phyloP scores from a whole-genome alignment of 345 rosid species.

The Rhodomyrtus tomentosa region DNA sequence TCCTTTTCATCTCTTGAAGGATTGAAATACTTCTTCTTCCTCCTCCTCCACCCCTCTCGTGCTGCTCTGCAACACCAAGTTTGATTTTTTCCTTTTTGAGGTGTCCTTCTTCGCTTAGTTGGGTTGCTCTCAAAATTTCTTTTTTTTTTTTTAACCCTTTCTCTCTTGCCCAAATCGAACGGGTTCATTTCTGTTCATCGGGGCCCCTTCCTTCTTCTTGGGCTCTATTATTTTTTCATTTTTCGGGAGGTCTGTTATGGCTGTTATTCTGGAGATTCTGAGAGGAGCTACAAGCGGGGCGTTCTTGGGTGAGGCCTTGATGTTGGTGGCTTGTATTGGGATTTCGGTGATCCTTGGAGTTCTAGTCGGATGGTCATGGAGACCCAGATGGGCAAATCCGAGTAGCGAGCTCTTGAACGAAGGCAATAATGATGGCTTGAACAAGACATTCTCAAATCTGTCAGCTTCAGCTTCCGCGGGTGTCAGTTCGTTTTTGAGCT shows the following conservation, averaged over 20 bases:
- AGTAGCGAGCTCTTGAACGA: conserved; percentile 18
- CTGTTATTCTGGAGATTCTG: conserved; percentile 36
- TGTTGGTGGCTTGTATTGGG: conserved; percentile 58
- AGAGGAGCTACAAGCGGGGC: conserved; percentile 24
- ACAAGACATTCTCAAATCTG: not conserved
- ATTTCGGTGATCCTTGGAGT: conserved; percentile 65
- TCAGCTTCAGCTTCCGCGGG: conserved; percentile 1
- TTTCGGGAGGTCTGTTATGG: conserved; percentile 31
- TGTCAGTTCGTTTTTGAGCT: conserved; percentile 10
- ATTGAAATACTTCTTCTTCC: not conserved
- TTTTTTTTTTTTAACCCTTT: not conserved
- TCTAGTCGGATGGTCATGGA: conserved; percentile 92
- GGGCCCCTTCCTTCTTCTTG: not conserved
- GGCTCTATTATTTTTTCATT: not conserved
- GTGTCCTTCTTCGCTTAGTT: not conserved
- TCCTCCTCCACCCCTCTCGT: not conserved
- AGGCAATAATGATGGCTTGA: not conserved
- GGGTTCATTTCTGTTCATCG: not conserved
- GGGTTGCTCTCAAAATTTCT: not conserved
- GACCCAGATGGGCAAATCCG: conserved; percentile 73
- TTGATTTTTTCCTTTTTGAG: not conserved
- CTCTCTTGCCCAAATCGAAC: not conserved
- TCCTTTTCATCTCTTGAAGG: not conserved
- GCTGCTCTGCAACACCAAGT: not conserved
- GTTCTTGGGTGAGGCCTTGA: conserved; percentile 30